Evolutionary conservation across 2,329 filamentous ascomycete species (phyloP).

Genomic region (Colletotrichum filicis): DNA sequence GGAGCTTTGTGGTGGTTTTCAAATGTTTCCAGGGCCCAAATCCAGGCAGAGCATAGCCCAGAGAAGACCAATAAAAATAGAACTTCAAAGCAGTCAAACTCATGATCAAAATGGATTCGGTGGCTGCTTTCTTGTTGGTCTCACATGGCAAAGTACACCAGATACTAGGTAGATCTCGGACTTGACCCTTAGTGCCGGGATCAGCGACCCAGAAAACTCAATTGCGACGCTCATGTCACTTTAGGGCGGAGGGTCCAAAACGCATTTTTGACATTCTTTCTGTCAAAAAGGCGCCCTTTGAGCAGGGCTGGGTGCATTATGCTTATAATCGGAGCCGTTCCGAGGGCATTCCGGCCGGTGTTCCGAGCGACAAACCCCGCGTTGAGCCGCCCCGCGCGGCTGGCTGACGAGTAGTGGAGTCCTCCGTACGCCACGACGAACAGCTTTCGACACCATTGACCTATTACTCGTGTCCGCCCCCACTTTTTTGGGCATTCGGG

Average conservation of each 20-base stretch:
- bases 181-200: background rate
- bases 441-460: background rate
- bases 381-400: background rate
- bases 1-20: background rate
- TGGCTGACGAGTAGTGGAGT: background rate
- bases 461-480: no score
- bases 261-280: background rate
- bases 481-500: no score
- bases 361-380: conserved; percentile 1
- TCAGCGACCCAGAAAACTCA: background rate
- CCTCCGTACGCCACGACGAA: background rate
- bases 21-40: background rate
- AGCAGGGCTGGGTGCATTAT: background rate
- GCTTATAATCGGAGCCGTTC: background rate
- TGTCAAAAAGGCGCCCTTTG: background rate
- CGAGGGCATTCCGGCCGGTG: background rate
- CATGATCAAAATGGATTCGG: background rate
- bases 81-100: background rate
- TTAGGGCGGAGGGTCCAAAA: background rate
- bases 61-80: background rate
- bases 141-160: background rate
- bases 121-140: background rate
- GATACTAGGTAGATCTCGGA: background rate
- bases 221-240: background rate
- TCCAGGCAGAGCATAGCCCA: background rate